Percentiles rank a stretch among this genome's conserved stretches.
Evolutionary conservation across 1,284 basidiomycete genomes (phyloP).

Genomic region (Puccinia brachypodii): DNA sequence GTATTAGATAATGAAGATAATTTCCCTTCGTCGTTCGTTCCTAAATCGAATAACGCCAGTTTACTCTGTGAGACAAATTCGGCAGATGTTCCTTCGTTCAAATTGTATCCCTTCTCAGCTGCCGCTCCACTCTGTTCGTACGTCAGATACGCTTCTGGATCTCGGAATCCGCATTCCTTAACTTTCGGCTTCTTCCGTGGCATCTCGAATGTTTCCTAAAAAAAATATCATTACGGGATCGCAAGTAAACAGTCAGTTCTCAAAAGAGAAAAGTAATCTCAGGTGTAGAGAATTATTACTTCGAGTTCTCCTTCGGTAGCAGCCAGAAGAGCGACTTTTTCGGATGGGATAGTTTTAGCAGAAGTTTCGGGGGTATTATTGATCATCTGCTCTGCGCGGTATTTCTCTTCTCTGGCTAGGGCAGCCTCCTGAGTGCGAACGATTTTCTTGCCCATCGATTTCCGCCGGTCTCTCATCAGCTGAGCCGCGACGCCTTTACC

Average conservation of each 20-base stretch:
- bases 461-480: constrained; percentile 86
- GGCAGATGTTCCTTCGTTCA: constrained; percentile 56
- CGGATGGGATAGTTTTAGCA: constrained; percentile 47
- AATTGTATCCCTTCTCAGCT: constrained; percentile 76
- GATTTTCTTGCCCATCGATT: constrained; percentile 66
- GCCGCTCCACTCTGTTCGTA: constrained; percentile 81
- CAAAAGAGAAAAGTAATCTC: not conserved
- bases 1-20: constrained; percentile 62
- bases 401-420: not conserved
- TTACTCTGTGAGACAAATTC: constrained; percentile 82
- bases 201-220: constrained; percentile 72
- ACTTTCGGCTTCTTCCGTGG: constrained; percentile 61
- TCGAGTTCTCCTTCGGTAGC: constrained; percentile 44
- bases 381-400: constrained; percentile 1
- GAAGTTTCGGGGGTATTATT: constrained; percentile 53
- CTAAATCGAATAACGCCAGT: constrained; percentile 76
- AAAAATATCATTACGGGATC: not conserved
- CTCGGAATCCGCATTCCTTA: constrained; percentile 64
- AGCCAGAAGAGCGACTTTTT: not conserved
- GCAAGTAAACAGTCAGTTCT: not conserved
- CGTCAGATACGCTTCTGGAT: constrained; percentile 85
- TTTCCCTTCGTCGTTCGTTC: constrained; percentile 70
- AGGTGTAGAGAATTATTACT: not conserved
- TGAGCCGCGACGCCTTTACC: constrained; percentile 68
- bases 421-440: constrained; percentile 51